Evolutionary conservation across 805 yeast species (phyloP), one percentile per base, ranked within the genome.

Genomic region (Grigorovia transvaalensis): DNA sequence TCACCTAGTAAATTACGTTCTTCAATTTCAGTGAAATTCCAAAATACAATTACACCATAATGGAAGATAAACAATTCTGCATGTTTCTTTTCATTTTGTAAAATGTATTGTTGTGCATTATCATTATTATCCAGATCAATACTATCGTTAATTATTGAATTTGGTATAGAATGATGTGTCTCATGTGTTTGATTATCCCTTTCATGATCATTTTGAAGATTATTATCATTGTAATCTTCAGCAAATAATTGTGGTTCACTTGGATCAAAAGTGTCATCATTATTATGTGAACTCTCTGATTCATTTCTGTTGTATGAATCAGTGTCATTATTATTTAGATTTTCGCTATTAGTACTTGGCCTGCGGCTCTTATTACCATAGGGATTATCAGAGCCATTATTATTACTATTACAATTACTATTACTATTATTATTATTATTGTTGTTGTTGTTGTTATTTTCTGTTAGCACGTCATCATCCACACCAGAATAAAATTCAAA

Each of bases 31-130:
- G 91, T 81, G 59, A 93, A 89, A 63, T 93, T 93, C 99, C 99
- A 93, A 62, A 93, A 90, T 19, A 93, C 97, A n/a, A 93, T 88
- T 13, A 91, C 95, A 19, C 99, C 99, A 65, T 93, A 93, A 50
- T 81, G 82, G 64, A 91, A 81, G 13, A 93, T 78, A 62, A 93
- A 93, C 74, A 93, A 77, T 62, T 91, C 98, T 0, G 96, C 91
- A 64, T 83, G 87, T 18, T 30, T 44, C 12, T 43, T 9, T 40
- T 40, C 41, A 29, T 43, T 33, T 30, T 44, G 44, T 23, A 40
- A 33, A n/a, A 44, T 33, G 13, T 35, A 44, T 15, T 35, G 29
- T 47, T 47, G 42, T n/a, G 42, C 42, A 13, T n/a, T 13, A n/a
- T 13, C 18, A n/a, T 38, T 38, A 38, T 38, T 15, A 38, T 38